Conservation (phyloP, 805 yeast species). For the Pichia eremophila region DNA sequence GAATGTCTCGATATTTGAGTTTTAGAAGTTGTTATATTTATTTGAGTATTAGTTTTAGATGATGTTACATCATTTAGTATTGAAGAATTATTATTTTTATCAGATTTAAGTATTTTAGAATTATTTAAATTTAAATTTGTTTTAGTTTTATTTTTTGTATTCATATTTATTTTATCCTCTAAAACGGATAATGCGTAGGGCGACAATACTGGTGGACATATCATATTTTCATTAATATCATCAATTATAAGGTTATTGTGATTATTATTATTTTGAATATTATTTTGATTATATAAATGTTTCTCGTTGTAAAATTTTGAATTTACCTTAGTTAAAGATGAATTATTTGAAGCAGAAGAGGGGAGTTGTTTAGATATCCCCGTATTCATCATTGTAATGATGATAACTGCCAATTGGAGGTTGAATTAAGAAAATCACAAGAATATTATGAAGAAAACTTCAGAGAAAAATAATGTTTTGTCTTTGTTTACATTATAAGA, state of each 20-base stretch:
- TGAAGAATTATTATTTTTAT: conserved; percentile 5
- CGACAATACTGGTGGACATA: conserved; percentile 44
- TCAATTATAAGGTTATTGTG: not conserved
- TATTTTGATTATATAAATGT: not conserved
- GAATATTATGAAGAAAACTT: too few relatives aligned
- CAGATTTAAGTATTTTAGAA: not conserved
- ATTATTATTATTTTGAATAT: too few relatives aligned
- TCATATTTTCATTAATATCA: conserved; percentile 18
- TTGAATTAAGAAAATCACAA: not conserved
- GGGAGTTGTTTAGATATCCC: conserved; percentile 1
- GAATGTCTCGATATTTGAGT: conserved; percentile 10
- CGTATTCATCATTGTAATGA: not conserved
- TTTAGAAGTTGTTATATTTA: conserved; percentile 8
- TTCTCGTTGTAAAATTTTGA: not conserved
- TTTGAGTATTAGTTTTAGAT: not conserved
- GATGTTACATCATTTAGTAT: conserved; percentile 6
- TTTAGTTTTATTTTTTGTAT: not conserved
- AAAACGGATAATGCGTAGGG: conserved; percentile 43
- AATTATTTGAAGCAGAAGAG: conserved; percentile 5
- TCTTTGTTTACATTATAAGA: not conserved
- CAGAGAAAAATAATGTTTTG: not conserved
- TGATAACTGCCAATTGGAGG: not conserved
- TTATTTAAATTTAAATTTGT: not conserved
- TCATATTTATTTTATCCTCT: conserved; percentile 23
- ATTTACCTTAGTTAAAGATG: not conserved